Conservation (phyloP, 129 eudicot species). For the Centella asiatica region DNA sequence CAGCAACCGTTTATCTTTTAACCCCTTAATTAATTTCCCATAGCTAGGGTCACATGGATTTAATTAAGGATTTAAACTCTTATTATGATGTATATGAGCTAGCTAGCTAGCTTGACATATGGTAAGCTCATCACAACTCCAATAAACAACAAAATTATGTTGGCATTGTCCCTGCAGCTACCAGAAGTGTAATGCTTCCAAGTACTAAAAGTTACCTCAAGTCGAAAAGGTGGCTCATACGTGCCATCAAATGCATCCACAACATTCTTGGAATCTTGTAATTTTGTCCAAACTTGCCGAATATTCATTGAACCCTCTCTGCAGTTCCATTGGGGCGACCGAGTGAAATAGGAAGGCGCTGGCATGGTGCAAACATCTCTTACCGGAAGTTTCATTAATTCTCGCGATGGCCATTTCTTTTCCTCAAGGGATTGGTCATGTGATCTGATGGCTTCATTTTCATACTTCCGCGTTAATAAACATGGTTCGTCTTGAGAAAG, state of each 20-base stretch:
- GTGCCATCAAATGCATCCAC: conserved; percentile 9
- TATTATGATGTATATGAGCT: no score
- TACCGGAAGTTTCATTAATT: conserved; percentile 11
- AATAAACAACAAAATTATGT: neutral
- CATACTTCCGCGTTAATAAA: conserved; percentile 8
- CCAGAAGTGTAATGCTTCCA: neutral
- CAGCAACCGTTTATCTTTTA: no score
- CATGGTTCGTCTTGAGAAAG: conserved; percentile 14
- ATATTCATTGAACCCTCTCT: conserved; percentile 13
- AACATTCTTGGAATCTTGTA: conserved; percentile 2
- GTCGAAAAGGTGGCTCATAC: conserved; percentile 15
- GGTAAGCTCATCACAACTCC: no score
- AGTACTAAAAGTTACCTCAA: conserved; percentile 22
- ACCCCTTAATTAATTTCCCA: no score
- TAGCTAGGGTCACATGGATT: no score
- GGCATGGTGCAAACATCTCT: conserved; percentile 2
- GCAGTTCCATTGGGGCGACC: conserved; percentile 14
- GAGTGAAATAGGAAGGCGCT: neutral
- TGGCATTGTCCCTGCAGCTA: neutral
- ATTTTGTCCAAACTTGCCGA: conserved; percentile 16
- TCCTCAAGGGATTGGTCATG: conserved; percentile 50
- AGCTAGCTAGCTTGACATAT: no score
- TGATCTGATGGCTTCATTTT: conserved; percentile 27
- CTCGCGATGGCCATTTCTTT: conserved; percentile 50
- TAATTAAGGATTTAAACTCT: no score